Base-by-base conservation (phyloP, 352 stramenopile genomes). In the Globisporangium rhizosaccharum region DNA sequence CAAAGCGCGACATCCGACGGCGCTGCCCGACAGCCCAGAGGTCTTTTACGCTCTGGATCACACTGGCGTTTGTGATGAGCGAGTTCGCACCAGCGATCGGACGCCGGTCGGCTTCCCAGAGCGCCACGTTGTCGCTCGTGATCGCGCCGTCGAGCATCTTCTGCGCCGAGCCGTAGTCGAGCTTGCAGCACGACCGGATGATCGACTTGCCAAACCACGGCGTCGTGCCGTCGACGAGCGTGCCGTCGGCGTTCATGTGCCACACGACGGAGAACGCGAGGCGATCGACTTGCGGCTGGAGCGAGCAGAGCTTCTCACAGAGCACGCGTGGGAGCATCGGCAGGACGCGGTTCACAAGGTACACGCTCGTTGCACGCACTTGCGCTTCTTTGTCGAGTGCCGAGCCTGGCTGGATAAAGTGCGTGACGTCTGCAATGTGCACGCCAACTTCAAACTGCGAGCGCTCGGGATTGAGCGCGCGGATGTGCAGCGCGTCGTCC, bases 351-450 rank as follows among this genome's bases (percentile, higher is more conserved):
- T 99, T 96, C 17, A 98, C 90, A 0, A 99, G 76, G 71, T 99
- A 99, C 0, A 99, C 92, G 30, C 92, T 99, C 4, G 97, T 99
- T 6, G 85, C 90, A 47, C 97, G 91, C 42, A 84, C 73, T 41
- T 90, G 71, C 9, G 96, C 97, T 71, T 99, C 96, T 12, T 74
- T 55, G 65, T 99, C 96, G n/a, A 99, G 71, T n/a, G 85, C 54
- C 6, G 77, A 98, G 44, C 87, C 80, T 17, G 85, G 77, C 42
- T 76, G 63, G 3, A 99, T 75, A 68, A 99, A 99, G 66, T 98
- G 85, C 28, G 92, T 97, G 30, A 99, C 97, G 67, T 99, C 97
- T 1, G 97, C 97, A 76, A 99, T 99, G 67, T 99, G 97, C 14
- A 99, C 96, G 28, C 96, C 96, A 8, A 99, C 75, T 52, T 96